phyloP scores from a whole-genome alignment of 2,329 filamentous ascomycete genomes.

The Orbilia ellipsospora region DNA sequence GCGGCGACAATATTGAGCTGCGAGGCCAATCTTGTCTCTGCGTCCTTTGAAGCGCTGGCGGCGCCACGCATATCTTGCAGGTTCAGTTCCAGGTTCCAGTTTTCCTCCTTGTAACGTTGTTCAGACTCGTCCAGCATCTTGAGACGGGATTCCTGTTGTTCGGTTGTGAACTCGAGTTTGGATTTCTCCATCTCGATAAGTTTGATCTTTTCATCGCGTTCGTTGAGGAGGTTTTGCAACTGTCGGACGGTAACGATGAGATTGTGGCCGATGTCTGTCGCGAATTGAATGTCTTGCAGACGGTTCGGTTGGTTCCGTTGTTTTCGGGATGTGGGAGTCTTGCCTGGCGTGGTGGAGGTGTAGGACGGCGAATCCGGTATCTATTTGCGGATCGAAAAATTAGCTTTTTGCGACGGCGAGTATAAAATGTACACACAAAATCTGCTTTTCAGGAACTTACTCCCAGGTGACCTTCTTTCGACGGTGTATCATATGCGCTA shows the following conservation, averaged over 20 bases:
- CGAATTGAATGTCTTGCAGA: constrained; percentile 96
- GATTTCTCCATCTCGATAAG: constrained; percentile 78
- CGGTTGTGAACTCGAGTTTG: constrained; percentile 82
- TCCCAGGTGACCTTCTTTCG: constrained; percentile 56
- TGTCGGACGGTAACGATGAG: constrained; percentile 93
- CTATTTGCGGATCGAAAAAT: constrained; percentile 13
- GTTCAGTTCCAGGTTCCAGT: constrained; percentile 95
- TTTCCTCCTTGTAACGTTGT: constrained; percentile 96
- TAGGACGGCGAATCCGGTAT: constrained; percentile 43
- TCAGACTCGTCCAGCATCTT: constrained; percentile 91
- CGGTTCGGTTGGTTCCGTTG: constrained; percentile 88
- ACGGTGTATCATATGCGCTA: constrained; percentile 64
- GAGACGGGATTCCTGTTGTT: constrained; percentile 81
- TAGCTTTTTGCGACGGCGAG: not conserved
- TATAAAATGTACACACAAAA: not conserved
- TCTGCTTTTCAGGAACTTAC: constrained; percentile 9
- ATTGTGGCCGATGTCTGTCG: constrained; percentile 96
- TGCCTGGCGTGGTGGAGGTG: constrained; percentile 61
- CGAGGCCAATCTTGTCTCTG: constrained; percentile 83
- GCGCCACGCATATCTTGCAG: constrained; percentile 82
- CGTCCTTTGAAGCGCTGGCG: constrained; percentile 80
- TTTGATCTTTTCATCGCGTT: constrained; percentile 88
- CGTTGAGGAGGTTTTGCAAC: constrained; percentile 82
- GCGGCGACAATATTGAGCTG: constrained; percentile 75
- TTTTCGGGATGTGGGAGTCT: constrained; percentile 62